Conservation (phyloP, 2,329 filamentous ascomycete species). For the Drechslerella coelobrocha region DNA sequence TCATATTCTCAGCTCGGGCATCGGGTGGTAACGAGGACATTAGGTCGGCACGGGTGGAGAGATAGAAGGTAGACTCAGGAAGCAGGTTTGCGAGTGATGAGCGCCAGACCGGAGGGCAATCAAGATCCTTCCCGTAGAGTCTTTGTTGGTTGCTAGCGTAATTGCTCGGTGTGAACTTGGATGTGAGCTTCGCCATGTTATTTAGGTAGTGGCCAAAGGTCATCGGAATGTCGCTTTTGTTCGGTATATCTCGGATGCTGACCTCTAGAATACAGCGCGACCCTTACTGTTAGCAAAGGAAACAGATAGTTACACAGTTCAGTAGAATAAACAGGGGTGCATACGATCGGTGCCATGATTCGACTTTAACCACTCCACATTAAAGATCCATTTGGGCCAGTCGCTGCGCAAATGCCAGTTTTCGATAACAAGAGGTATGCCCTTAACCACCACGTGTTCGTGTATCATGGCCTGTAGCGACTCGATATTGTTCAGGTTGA, state of each 20-base stretch:
- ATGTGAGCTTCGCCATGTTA: conserved; percentile 81
- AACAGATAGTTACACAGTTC: conserved; percentile 52
- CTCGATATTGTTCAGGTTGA: conserved; percentile 76
- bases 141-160: conserved; percentile 81
- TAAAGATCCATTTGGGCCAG: conserved; percentile 76
- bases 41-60: conserved; percentile 86
- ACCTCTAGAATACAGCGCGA: conserved; percentile 68
- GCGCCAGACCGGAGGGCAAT: conserved; percentile 87
- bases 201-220: conserved; percentile 89
- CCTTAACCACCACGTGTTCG: conserved; percentile 81
- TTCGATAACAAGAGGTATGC: conserved; percentile 88
- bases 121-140: conserved; percentile 95
- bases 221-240: conserved; percentile 77
- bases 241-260: conserved; percentile 79
- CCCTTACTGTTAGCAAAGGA: conserved; percentile 34
- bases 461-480: conserved; percentile 85
- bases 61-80: conserved; percentile 82
- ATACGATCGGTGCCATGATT: conserved; percentile 80
- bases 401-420: conserved; percentile 76
- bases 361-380: conserved; percentile 76
- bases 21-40: conserved; percentile 88
- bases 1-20: conserved; percentile 94
- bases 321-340: conserved; percentile 53
- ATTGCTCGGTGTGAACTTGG: conserved; percentile 78
- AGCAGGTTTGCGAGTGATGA: conserved; percentile 78